Evolutionary conservation across 176 grass and related monocot genomes (phyloP).

Genomic region (Ensete ventricosum): DNA sequence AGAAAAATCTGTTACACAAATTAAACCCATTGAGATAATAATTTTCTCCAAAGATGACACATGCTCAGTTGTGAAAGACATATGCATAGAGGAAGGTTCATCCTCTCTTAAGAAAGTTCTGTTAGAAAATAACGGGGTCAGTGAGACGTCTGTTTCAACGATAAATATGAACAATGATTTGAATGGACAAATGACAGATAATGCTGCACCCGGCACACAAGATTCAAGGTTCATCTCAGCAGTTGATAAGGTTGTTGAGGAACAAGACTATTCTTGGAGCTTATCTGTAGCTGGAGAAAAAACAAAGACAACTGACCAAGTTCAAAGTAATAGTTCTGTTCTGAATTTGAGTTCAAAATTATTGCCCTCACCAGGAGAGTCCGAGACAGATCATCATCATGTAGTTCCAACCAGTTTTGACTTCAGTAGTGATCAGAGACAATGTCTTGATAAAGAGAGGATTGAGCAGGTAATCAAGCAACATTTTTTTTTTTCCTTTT

Average conservation of each 20-base stretch:
- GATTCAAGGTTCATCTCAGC: neutral
- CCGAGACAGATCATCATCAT: neutral
- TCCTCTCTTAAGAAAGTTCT: neutral
- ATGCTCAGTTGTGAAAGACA: constrained; percentile 8
- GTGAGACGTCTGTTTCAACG: neutral
- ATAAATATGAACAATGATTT: neutral
- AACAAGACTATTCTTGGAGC: neutral
- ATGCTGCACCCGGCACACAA: neutral
- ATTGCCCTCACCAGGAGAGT: neutral
- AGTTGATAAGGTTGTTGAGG: neutral
- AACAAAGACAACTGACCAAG: constrained; percentile 1
- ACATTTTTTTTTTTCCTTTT: neutral
- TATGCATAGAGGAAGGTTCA: constrained; percentile 12
- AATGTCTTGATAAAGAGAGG: neutral
- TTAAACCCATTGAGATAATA: neutral
- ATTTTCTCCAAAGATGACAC: neutral
- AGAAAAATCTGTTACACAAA: constrained; percentile 8
- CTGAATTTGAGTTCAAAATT: neutral
- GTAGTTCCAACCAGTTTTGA: neutral
- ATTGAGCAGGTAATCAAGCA: neutral
- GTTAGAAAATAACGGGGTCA: neutral
- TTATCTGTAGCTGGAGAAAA: neutral
- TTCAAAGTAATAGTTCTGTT: neutral
- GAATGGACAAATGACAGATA: constrained; percentile 6
- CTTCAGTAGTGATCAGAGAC: neutral